Base-by-base conservation (phyloP, 805 yeast species). In the Wickerhamiella parazyma region DNA sequence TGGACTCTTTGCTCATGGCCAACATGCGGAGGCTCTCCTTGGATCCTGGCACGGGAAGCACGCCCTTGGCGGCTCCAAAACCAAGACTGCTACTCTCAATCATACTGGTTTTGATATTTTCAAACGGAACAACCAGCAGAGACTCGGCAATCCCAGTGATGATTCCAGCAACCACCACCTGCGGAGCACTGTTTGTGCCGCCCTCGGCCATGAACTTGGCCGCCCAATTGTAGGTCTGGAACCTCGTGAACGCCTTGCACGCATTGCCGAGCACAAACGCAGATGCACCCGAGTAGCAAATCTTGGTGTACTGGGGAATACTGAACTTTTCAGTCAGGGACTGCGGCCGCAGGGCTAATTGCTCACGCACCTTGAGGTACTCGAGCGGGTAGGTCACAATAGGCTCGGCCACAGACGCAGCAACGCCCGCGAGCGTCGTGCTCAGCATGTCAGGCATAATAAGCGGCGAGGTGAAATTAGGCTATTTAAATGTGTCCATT, bases 101-200 rank as follows among this genome's bases (percentile, higher is more conserved):
- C 82, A 82, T 73, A 7, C 80, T 70, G 2, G 81, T 78, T 56
- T 85, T 85, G 51, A 85, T 47, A 43, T 62, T 82, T 56, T 89
- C 98, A 58, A 89, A 87, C 0, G 97, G 98, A 16, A 91, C 81
- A 18, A 89, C 75, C 22, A 58, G 45, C 26, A 86, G 49, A 2
- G 93, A 77, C 59, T 91, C 97, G 36, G 78, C 64, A 45, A 80
- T 68, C 2, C 94, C 97, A 4, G 94, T 81, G 66, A 84, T 72
- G 49, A 73, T 52, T 8, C 94, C 95, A 3, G 95, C 95, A 46
- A 81, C 76, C 6, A 84, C 81, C 33, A 84, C 71, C 53, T 85
- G 69, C 8, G 93, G 89, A 1, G 93, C 93, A 17, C 62, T 49
- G 14, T 47, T 52, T 5, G 48, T 45, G 6, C 78, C 70, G 2